A percentile compares a stretch with the other conserved stretches of the same genome.
Evolutionary conservation across 805 yeast genomes (phyloP).

Genomic region (Jamesozyma rosinii): DNA sequence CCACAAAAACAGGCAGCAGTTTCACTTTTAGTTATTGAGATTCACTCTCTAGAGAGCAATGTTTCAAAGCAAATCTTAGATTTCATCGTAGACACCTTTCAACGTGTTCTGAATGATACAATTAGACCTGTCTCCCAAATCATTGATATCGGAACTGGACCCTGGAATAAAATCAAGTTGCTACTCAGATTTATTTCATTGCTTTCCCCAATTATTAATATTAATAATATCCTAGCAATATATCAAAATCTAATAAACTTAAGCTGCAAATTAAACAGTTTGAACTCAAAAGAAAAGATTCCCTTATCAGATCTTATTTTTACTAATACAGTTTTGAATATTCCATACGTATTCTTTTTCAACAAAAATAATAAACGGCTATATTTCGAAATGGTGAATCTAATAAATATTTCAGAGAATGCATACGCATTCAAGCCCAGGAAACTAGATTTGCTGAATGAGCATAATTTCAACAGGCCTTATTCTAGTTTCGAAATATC

Average conservation of each 20-base stretch:
- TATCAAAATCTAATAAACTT: slow-evolving; percentile 42
- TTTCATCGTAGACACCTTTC: slow-evolving; percentile 50
- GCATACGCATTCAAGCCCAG: background rate
- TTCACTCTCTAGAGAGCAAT: slow-evolving; percentile 48
- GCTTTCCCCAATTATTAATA: slow-evolving; percentile 48
- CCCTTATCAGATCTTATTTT: slow-evolving; percentile 58
- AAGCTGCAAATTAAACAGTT: slow-evolving; percentile 45
- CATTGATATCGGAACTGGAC: slow-evolving; percentile 34
- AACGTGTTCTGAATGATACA: slow-evolving; percentile 39
- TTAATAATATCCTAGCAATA: slow-evolving; percentile 36
- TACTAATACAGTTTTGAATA: slow-evolving; percentile 45
- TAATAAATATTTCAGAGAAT: background rate
- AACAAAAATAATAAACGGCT: slow-evolving; percentile 11
- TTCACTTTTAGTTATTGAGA: slow-evolving; percentile 50
- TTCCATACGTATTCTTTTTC: slow-evolving; percentile 51
- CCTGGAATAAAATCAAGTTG: slow-evolving; percentile 59
- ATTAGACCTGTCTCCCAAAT: slow-evolving; percentile 3
- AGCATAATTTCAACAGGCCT: background rate
- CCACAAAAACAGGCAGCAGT: slow-evolving; percentile 73
- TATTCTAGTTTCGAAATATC: slow-evolving; percentile 26
- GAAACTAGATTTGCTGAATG: background rate
- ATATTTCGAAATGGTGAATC: slow-evolving; percentile 1
- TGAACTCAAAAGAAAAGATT: slow-evolving; percentile 31
- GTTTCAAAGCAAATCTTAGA: slow-evolving; percentile 58
- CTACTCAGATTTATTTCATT: slow-evolving; percentile 57